phyloP scores from a whole-genome alignment of 2,329 filamentous ascomycete genomes.

The Aspergillus intermedius region DNA sequence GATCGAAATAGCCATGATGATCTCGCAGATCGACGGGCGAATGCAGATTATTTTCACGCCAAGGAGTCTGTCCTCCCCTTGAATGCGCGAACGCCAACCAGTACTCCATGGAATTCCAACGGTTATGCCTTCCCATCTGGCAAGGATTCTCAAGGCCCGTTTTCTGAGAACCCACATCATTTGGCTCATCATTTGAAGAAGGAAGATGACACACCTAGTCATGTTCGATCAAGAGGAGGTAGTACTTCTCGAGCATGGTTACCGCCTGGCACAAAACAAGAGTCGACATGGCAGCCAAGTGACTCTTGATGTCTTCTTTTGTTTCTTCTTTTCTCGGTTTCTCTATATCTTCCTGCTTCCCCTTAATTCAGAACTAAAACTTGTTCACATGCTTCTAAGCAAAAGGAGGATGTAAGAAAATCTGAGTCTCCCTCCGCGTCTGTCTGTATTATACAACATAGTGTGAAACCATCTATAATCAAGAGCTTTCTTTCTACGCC shows the following conservation, averaged over 20 bases:
- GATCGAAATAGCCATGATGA: slow-evolving; percentile 85
- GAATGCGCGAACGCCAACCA: slow-evolving; percentile 31
- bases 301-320: slow-evolving; percentile 31
- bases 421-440: too few relatives aligned
- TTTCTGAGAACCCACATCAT: slow-evolving; percentile 11
- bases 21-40: slow-evolving; percentile 75
- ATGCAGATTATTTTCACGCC: slow-evolving; percentile 56
- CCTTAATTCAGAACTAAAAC: too few relatives aligned
- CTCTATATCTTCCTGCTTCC: too few relatives aligned
- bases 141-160: slow-evolving; percentile 15
- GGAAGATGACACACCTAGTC: slow-evolving; percentile 41
- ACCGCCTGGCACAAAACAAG: slow-evolving; percentile 72
- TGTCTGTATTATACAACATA: too few relatives aligned
- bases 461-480: too few relatives aligned
- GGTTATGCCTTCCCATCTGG: slow-evolving; percentile 29
- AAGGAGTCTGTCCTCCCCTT: slow-evolving; percentile 62
- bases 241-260: slow-evolving; percentile 53
- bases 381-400: too few relatives aligned
- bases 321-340: slow-evolving; percentile 7
- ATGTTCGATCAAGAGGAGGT: slow-evolving; percentile 32
- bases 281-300: slow-evolving; percentile 67
- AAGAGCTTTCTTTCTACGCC: too few relatives aligned
- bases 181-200: slow-evolving; percentile 30
- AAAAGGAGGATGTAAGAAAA: too few relatives aligned
- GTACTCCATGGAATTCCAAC: slow-evolving; percentile 32